Evolutionary conservation across 257 asterid genomes (phyloP).

Genomic region (Lycium ferocissimum): DNA sequence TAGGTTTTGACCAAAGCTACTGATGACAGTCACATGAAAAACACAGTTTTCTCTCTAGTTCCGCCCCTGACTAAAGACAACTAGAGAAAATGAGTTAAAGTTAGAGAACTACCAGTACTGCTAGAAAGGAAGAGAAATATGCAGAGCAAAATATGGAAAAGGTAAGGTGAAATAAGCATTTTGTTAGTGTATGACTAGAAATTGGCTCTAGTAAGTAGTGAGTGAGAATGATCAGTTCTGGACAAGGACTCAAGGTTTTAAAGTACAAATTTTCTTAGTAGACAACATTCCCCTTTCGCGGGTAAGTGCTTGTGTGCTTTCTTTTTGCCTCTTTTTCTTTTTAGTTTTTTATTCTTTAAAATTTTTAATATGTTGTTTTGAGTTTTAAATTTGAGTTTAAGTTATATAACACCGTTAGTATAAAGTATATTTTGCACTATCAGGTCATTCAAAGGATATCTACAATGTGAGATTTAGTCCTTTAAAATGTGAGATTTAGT

Average conservation of each 20-base stretch:
- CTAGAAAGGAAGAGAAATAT: constrained; percentile 42
- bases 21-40: too few relatives aligned
- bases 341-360: neutral
- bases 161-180: constrained; percentile 44
- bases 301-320: constrained; percentile 18
- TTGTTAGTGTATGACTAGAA: neutral
- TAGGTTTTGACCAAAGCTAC: neutral
- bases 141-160: constrained; percentile 41
- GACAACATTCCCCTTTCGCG: neutral
- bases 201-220: neutral
- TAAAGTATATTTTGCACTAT: neutral
- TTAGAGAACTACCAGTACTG: constrained; percentile 45
- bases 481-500: too few relatives aligned
- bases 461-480: too few relatives aligned
- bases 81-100: neutral
- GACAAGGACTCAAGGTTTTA: constrained; percentile 32
- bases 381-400: neutral
- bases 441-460: neutral
- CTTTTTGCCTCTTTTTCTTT: constrained; percentile 34
- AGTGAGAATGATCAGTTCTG: neutral
- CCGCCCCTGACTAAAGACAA: neutral
- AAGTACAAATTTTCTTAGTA: constrained; percentile 29
- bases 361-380: neutral
- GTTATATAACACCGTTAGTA: neutral
- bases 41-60: too few relatives aligned